A percentile compares a stretch with the other conserved stretches of the same genome.
Evolutionary conservation across 371 early-diverging fungal genomes (phyloP).

Genomic region (Enterospora canceri): DNA sequence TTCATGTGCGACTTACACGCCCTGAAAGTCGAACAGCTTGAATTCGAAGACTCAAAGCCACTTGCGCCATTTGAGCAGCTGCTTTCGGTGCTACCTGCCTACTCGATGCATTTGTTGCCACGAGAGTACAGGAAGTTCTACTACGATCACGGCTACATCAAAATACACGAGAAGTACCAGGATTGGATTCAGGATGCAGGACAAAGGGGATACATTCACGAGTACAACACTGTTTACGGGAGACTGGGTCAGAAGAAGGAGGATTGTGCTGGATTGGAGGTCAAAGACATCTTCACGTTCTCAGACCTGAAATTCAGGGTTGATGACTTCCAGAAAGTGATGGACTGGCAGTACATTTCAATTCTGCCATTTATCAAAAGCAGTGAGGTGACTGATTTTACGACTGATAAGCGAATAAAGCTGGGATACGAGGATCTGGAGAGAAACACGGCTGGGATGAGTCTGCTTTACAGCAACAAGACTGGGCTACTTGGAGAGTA

Average conservation of each 20-base stretch:
- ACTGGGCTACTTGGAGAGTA: background rate
- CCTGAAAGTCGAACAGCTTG: slow-evolving; percentile 58
- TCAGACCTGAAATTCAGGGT: slow-evolving; percentile 60
- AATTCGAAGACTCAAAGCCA: slow-evolving; percentile 68
- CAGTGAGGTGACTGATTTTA: background rate
- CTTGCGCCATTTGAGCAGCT: slow-evolving; percentile 86
- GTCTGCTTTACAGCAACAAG: slow-evolving; percentile 13
- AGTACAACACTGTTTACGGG: slow-evolving; percentile 61
- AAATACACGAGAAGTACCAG: slow-evolving; percentile 59
- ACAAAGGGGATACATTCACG: slow-evolving; percentile 60
- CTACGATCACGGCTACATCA: slow-evolving; percentile 58
- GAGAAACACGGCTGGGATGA: slow-evolving; percentile 36
- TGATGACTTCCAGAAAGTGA: slow-evolving; percentile 90
- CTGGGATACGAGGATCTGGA: slow-evolving; percentile 27
- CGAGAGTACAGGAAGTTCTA: slow-evolving; percentile 61
- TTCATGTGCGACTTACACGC: slow-evolving; percentile 73
- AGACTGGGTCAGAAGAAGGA: too few species aligned
- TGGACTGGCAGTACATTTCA: slow-evolving; percentile 73
- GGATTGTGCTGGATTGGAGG: slow-evolving; percentile 34
- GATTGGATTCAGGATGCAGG: slow-evolving; percentile 48
- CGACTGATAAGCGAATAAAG: background rate
- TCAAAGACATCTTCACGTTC: background rate
- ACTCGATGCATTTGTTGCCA: slow-evolving; percentile 58
- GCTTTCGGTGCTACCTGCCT: slow-evolving; percentile 87
- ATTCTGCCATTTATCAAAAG: slow-evolving; percentile 53